phyloP scores from a whole-genome alignment of 139 green algal species.

The Chlamydomonas applanata region DNA sequence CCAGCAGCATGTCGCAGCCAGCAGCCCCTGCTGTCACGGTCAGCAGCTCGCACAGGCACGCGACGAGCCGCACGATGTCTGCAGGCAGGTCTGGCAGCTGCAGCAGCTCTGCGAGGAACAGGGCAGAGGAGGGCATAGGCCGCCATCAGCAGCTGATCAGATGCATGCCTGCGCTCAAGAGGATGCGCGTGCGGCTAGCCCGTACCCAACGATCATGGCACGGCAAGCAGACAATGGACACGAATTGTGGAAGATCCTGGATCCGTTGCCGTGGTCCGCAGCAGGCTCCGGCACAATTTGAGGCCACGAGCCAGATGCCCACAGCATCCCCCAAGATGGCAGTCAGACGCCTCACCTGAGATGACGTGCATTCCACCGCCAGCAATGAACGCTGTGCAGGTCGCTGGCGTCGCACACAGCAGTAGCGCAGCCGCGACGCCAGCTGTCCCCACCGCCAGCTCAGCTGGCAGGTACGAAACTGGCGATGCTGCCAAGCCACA shows the following conservation, averaged over 20 bases:
- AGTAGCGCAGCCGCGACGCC: constrained; percentile 5
- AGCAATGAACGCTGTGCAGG: neutral
- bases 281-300: too few species aligned
- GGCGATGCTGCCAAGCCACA: neutral
- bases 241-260: too few species aligned
- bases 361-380: constrained; percentile 3
- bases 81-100: neutral
- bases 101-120: constrained; percentile 8
- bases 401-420: neutral
- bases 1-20: constrained; percentile 10
- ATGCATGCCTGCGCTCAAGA: neutral
- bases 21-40: neutral
- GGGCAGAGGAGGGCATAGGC: too few species aligned
- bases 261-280: too few species aligned
- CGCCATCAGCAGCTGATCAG: neutral
- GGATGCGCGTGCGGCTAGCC: too few species aligned
- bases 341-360: constrained; percentile 4
- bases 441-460: constrained; percentile 1
- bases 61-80: constrained; percentile 5
- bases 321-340: too few species aligned
- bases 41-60: constrained; percentile 7
- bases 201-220: too few species aligned
- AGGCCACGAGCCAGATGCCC: too few species aligned
- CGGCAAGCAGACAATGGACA: too few species aligned
- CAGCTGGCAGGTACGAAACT: neutral